phyloP scores from a whole-genome alignment of 805 yeast genomes.

The Barnettozyma botsteinii region DNA sequence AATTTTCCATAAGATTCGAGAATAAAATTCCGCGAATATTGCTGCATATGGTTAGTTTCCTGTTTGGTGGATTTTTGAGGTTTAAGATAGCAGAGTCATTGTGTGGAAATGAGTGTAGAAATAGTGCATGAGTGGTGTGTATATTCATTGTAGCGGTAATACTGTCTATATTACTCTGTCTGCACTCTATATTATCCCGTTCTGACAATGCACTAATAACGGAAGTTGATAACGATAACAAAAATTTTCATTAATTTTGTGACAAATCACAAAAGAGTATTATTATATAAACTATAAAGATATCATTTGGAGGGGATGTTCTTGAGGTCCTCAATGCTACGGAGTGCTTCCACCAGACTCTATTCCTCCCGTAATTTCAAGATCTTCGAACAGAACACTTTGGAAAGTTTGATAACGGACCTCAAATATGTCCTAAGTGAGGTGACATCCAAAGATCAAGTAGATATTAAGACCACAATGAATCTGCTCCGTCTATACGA shows the following conservation, averaged over 20 bases:
- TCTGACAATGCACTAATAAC: too few species aligned
- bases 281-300: too few species aligned
- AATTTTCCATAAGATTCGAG: conserved; percentile 2
- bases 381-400: conserved; percentile 3
- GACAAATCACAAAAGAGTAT: neutral
- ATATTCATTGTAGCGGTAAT: too few species aligned
- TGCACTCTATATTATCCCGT: too few species aligned
- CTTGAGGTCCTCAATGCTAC: too few species aligned
- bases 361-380: conserved; percentile 3
- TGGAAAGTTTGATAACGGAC: conserved; percentile 8
- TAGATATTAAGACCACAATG: conserved; percentile 11
- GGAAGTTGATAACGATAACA: neutral
- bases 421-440: conserved; percentile 1
- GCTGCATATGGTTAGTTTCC: neutral
- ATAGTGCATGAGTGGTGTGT: too few species aligned
- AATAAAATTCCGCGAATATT: neutral
- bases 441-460: conserved; percentile 3
- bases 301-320: too few species aligned
- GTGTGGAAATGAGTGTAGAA: too few species aligned
- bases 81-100: too few species aligned
- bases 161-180: too few species aligned
- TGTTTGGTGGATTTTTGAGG: neutral
- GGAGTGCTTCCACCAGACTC: neutral
- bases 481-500: conserved; percentile 23
- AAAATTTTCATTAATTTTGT: neutral